Base-by-base conservation (phyloP, 2,329 filamentous ascomycete genomes). In the Epichloe uncinata region DNA sequence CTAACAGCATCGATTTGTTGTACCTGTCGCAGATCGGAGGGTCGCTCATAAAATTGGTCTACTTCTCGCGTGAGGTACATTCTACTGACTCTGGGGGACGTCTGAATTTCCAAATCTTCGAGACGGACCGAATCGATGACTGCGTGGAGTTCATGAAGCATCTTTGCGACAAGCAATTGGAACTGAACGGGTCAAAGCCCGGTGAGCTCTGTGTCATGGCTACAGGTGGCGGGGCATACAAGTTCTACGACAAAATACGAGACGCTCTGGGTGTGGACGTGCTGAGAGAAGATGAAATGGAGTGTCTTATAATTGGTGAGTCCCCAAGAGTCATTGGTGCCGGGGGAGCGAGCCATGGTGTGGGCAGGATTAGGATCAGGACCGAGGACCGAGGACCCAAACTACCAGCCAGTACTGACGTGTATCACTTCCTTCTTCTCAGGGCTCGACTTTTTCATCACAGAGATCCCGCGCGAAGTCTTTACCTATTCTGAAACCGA, bases 371-470 rank as follows among this genome's bases (percentile, higher is more conserved):
- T 3, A 6, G 35, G 16, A 16, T 16, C 16, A 16, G 16, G 16
- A 16, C 16, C 16, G 16, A 16, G 16, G 35, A 36, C 15, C 35
- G n/a, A 36, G 5, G 1, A 13, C 12, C 4, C 38, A 7, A 7
- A 26, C 6, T 6, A n/a, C 38, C 46, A 18, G n/a, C n/a, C 11
- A 34, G 13, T 20, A 47, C 46, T 22, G 9, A 16, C 12, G 4
- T 22, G 9, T 16, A 9, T 26, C 38, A 13, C 8, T 15, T 26
- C 34, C 1, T 3, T 22, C 22, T 7, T 6, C 6, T 54, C 58
- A 88, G 89, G 91, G 12, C 81, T 98, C 42, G 93, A 98, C 65
- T 98, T 97, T 97, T 97, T 98, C 74, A 97, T 97, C 63, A 95
- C 88, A 56, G 90, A 97, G 65, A 97, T 98, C 52, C 93, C 93